Base-by-base conservation (phyloP, 2,329 filamentous ascomycete genomes). In the Penicillium sp. region DNA sequence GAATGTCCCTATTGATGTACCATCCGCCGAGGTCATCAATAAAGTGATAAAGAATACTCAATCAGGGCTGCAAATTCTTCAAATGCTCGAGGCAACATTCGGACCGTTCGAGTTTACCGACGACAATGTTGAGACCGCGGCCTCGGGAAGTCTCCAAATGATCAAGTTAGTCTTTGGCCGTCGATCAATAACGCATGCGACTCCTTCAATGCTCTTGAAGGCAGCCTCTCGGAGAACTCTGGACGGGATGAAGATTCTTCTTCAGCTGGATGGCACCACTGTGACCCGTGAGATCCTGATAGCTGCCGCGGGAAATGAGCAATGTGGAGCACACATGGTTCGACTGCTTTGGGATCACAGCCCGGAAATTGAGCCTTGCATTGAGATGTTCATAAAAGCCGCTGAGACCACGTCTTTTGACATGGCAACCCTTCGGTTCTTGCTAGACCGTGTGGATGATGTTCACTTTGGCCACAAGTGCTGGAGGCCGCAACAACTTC, bases 281-380 rank as follows among this genome's bases (percentile, higher is more conserved):
- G 45, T 49, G 24, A 49, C 45, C 24, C 45, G 24, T 17, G 45
- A 49, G 26, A 49, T n/a, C 22, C 45, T 49, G 24, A 49, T 49
- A 30, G 24, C 24, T 9, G 45, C 45, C 2, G 45, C 45, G 24
- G 26, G 26, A 8, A 30, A 30, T 30, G 2, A 1, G 13, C 10
- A 17, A 30, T 49, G 15, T n/a, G 45, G 45, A 28, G 13, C 45
- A 2, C 12, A 49, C 17, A 30, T 49, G 24, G 24, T 49, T 30
- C 45, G 24, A n/a, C 13, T 28, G 8, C 45, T 49, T 30, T 49
- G 24, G 45, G 26, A 49, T 45, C 24, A 6, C 26, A 28, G 13
- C 24, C 45, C 24, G 15, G 24, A 30, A 10, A n/a, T 49, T 9
- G 19, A 49, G 9, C 24, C 17, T 9, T 30, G 45, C 45, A 22